These are phyloP conservation scores for Psilocybe cubensis DNA, from an alignment of 768 basidiomycete genomes.

Conservation along the genomic window DNA sequence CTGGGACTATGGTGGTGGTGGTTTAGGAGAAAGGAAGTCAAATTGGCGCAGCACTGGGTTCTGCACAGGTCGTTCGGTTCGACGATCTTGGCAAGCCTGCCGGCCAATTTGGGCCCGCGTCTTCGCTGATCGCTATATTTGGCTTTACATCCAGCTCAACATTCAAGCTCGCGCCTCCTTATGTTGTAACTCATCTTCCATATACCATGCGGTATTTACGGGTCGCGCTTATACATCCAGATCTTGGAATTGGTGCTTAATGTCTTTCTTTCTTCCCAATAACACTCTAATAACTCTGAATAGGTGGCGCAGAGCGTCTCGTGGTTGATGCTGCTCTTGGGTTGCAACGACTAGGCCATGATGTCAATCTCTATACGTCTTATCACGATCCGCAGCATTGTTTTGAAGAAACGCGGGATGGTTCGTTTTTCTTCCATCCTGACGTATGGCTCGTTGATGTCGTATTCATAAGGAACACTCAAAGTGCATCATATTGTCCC, in stretches of 20 bases:
- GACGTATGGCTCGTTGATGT: neutral
- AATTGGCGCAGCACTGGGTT: too few relatives aligned
- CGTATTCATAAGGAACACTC: slow-evolving; percentile 64
- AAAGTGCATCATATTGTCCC: slow-evolving; percentile 71
- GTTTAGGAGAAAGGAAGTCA: neutral
- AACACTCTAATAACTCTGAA: slow-evolving; percentile 14
- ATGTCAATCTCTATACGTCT: slow-evolving; percentile 90
- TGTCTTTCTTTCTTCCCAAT: slow-evolving; percentile 10
- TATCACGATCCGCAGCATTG: slow-evolving; percentile 87
- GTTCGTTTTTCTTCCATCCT: slow-evolving; percentile 42
- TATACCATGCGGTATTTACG: slow-evolving; percentile 19
- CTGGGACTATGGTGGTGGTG: neutral
- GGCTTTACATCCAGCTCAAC: neutral
- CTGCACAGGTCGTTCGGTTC: neutral
- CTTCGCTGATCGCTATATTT: neutral
- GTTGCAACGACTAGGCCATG: slow-evolving; percentile 81
- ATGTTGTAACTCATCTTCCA: neutral
- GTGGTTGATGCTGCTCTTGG: slow-evolving; percentile 95
- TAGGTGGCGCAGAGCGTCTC: slow-evolving; percentile 94
- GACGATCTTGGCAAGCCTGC: neutral
- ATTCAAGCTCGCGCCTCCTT: neutral
- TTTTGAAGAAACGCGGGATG: slow-evolving; percentile 93
- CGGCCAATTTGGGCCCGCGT: neutral
- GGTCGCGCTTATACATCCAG: slow-evolving; percentile 91
- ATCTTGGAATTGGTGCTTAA: slow-evolving; percentile 85